Evolutionary conservation across 23 red algal species (phyloP), one percentile per base, ranked within the genome.

Genomic region (Gracilariopsis chorda): DNA sequence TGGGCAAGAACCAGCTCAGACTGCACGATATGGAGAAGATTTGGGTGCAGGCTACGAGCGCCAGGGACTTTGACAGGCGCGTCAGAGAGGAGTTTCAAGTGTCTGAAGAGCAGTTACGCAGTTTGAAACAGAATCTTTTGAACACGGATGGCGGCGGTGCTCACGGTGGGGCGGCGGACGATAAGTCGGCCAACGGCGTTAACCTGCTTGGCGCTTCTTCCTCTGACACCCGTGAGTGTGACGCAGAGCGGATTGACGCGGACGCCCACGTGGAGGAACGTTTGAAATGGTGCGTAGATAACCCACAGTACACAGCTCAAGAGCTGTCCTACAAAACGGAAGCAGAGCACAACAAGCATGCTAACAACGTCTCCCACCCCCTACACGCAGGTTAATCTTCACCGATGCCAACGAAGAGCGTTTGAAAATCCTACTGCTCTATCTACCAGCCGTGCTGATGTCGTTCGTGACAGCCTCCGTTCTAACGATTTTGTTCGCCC

Each of bases 1-100:
- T 98, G 30, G 91, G 91, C 17, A 68, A 41, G 11, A 65, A 74
- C 25, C 87, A 88, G 27, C 24, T 94, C 9, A 84, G 95, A 4
- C 80, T 98, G 12, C 77, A 86, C 73, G 48, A 60, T 49, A 86
- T 98, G 86, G 95, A 98, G 57, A 90, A 94, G 84, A 73, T 98
- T 28, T 98, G 95, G 95, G 80, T 98, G 39, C 91, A 90, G 48
- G 95, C 95, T 37, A 73, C 95, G 42, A 88, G 84, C 71, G 86
- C 93, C 61, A 36, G 95, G 33, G 95, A 98, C 87, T 94, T 98
- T 91, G 95, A 98, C 77, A 77, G 95, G 39, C 86, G 70, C 25
- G 80, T 98, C 10, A 79, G 74, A 19, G 78, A 83, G 44, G 95
- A 98, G 73, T 91, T 98, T 52, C 72, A 90, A 36, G 75, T 98